phyloP scores from a whole-genome alignment of 441 rosid genomes.

The Capsella rubella region DNA sequence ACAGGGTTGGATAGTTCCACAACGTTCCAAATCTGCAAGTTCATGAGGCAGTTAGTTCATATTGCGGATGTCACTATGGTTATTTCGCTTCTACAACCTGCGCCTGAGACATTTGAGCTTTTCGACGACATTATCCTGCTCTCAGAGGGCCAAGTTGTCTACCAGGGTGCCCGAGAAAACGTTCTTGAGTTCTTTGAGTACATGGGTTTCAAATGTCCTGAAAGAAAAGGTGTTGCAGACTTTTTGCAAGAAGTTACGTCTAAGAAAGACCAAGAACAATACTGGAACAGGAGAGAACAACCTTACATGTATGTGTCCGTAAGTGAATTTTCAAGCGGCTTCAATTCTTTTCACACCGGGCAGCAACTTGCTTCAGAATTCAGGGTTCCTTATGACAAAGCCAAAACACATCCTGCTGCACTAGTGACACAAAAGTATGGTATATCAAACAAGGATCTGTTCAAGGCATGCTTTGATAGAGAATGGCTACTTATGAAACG shows the following conservation, averaged over 20 bases:
- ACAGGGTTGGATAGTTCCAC: conserved; percentile 93
- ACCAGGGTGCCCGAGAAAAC: conserved; percentile 66
- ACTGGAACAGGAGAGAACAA: conserved; percentile 60
- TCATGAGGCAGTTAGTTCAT: conserved; percentile 90
- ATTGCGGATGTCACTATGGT: conserved; percentile 80
- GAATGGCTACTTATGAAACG: conserved; percentile 79
- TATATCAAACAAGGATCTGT: conserved; percentile 64
- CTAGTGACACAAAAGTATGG: conserved; percentile 73
- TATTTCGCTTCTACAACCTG: conserved; percentile 87
- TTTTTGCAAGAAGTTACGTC: conserved; percentile 81
- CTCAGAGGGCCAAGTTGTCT: conserved; percentile 67
- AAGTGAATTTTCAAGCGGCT: conserved; percentile 55
- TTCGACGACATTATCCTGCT: conserved; percentile 67
- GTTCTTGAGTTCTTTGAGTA: conserved; percentile 65
- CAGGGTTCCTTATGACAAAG: conserved; percentile 57
- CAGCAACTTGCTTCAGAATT: conserved; percentile 56
- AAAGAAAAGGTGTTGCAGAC: conserved; percentile 79
- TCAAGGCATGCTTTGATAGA: conserved; percentile 72
- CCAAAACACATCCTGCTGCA: conserved; percentile 64
- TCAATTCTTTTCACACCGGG: conserved; percentile 57
- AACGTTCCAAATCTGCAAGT: conserved; percentile 79
- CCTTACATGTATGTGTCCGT: conserved; percentile 55
- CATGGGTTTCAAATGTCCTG: conserved; percentile 75
- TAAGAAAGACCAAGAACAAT: conserved; percentile 76
- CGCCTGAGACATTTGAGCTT: conserved; percentile 70